phyloP scores from a whole-genome alignment of 805 yeast species.

The Spathaspora arborariae region DNA sequence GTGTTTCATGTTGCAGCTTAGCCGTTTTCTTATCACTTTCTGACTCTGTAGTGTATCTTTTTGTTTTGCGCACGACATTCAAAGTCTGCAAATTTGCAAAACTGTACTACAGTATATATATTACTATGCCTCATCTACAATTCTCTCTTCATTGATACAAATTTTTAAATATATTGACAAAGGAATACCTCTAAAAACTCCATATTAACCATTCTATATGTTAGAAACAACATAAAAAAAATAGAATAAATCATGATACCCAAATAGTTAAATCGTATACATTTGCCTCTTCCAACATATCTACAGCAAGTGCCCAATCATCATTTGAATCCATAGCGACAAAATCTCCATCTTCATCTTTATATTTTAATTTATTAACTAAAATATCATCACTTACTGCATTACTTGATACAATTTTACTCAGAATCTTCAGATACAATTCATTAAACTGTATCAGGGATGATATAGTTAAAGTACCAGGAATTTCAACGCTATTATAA shows the following conservation, averaged over 20 bases:
- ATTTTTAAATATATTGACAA: background rate
- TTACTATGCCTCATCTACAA: too few species aligned
- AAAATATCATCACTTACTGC: conserved; percentile 54
- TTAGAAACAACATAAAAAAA: background rate
- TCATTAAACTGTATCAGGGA: conserved; percentile 37
- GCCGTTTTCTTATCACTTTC: background rate
- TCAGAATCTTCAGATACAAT: conserved; percentile 62
- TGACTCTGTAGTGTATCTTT: background rate
- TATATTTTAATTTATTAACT: conserved; percentile 61
- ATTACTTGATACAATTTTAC: conserved; percentile 42
- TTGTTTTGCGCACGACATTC: too few species aligned
- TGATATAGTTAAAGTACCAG: conserved; percentile 24
- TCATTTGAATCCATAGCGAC: conserved; percentile 83
- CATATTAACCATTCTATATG: background rate
- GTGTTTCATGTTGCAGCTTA: background rate
- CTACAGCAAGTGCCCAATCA: conserved; percentile 84
- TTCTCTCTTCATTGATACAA: background rate
- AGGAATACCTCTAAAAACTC: background rate
- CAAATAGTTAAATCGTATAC: conserved; percentile 30
- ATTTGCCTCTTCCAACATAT: conserved; percentile 40
- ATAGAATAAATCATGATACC: conserved; percentile 25
- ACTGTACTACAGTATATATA: too few species aligned
- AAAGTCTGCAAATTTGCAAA: too few species aligned
- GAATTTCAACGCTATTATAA: conserved; percentile 29
- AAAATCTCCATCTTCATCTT: conserved; percentile 94